Percentiles rank a stretch among this genome's conserved stretches.
Conservation (phyloP, 2,329 filamentous ascomycete species). For the Lachnellula suecica region DNA sequence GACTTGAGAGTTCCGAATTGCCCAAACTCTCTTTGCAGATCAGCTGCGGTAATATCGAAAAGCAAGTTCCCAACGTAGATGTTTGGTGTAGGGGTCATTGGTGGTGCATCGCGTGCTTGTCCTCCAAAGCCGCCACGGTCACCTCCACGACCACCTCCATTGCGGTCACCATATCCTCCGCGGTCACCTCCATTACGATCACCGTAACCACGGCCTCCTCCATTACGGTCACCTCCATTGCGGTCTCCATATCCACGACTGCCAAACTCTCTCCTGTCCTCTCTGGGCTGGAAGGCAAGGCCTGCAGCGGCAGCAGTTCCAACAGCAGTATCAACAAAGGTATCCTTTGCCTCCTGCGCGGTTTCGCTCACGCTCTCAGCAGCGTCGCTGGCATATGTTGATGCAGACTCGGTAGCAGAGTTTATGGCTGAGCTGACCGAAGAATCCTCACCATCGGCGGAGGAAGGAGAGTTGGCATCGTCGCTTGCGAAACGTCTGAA, state of each 20-base stretch:
- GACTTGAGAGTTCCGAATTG: slow-evolving; percentile 54
- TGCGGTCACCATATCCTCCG: background rate
- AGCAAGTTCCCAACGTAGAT: slow-evolving; percentile 70
- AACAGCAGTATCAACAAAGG: slow-evolving; percentile 2
- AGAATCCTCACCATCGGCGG: slow-evolving; percentile 18
- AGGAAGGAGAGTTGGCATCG: slow-evolving; percentile 31
- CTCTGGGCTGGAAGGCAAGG: background rate
- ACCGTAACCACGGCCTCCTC: background rate
- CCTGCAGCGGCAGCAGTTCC: slow-evolving; percentile 14
- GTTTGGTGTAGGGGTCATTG: slow-evolving; percentile 9
- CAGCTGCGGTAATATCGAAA: slow-evolving; percentile 63
- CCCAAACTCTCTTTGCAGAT: slow-evolving; percentile 58
- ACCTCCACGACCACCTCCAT: background rate
- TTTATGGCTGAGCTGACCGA: slow-evolving; percentile 22
- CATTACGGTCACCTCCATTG: background rate
- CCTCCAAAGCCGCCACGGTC: background rate
- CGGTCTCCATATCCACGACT: slow-evolving; percentile 4
- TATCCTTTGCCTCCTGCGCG: slow-evolving; percentile 7
- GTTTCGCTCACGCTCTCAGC: slow-evolving; percentile 10
- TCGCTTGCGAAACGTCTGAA: slow-evolving; percentile 50
- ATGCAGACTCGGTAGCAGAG: slow-evolving; percentile 19
- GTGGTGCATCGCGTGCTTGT: background rate
- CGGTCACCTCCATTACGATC: background rate
- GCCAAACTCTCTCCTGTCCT: slow-evolving; percentile 1
- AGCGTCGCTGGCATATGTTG: slow-evolving; percentile 13